Base-by-base conservation (phyloP, 2,329 filamentous ascomycete species). In the Sarocladium strictum region DNA sequence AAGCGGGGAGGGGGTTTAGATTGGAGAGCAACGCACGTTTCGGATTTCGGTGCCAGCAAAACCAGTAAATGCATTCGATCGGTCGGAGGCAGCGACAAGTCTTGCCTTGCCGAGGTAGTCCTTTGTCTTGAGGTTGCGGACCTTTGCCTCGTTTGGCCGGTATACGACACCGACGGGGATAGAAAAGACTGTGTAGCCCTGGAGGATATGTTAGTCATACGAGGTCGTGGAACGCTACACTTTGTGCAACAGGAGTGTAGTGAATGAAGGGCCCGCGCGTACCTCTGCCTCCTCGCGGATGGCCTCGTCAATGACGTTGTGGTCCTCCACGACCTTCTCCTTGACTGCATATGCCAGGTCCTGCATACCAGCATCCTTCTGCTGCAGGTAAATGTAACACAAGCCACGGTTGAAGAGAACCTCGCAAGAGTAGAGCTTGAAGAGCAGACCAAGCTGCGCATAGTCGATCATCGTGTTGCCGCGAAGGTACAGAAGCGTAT, bases 401-500 rank as follows among this genome's bases (percentile, higher is more conserved):
- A 99, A 78, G 56, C 94, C 94, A 53, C 94, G 86, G 70, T 99
- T 99, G 78, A 99, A 99, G 24, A 99, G 78, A 2, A 97, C 93
- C 66, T 99, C 94, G 73, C 94, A 99, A 1, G 94, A 97, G 71
- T 93, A 97, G 11, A 99, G 77, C 70, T 96, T 96, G 77, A 97
- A 99, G 56, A 95, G 87, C 43, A 99, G 81, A 19, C 94, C 94
- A 50, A 99, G 73, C 70, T 99, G 94, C 57, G 96, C 90, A 70
- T 99, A 99, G 72, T 99, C 92, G 72, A 99, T 99, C 74, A 94
- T 90, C 55, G 90, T 92, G 75, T 99, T 97, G 58, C 94, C 94
- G 65, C 94, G 84, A 45, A 99, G 81, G 71, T 97, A 97, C 40
- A 97, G 76, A 38, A 99, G 78, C 0, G 94, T 97, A 67, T 99